phyloP scores from a whole-genome alignment of 805 yeast genomes.

The Cyberlindnera veronae region DNA sequence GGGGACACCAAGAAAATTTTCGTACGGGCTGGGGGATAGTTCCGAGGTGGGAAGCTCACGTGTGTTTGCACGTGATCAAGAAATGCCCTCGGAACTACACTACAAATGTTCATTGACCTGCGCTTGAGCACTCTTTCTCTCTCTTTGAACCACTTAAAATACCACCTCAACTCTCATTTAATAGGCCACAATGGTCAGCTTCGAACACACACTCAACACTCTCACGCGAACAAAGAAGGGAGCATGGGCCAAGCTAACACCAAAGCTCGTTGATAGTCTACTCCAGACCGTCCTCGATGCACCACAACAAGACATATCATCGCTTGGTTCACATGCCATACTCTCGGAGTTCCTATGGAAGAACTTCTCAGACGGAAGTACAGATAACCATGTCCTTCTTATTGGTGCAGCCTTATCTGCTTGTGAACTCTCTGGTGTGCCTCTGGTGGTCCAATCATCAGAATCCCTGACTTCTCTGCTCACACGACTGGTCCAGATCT shows the following conservation, averaged over 20 bases:
- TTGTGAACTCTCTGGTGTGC: background rate
- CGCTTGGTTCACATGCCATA: background rate
- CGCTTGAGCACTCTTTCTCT: no score
- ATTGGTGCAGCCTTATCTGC: conserved; percentile 1
- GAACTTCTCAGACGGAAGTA: conserved; percentile 1
- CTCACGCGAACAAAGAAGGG: conserved; percentile 2
- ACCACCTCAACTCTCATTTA: no score
- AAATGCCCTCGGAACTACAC: no score
- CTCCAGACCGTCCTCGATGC: background rate
- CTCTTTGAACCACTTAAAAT: no score
- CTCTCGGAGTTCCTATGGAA: conserved; percentile 3
- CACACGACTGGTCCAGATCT: conserved; percentile 18
- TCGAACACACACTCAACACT: background rate
- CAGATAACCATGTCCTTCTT: conserved; percentile 12
- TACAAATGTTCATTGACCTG: no score
- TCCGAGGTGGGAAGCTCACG: no score
- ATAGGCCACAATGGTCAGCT: no score
- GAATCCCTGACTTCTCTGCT: conserved; percentile 10
- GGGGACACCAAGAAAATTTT: no score
- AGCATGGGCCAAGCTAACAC: conserved; percentile 3
- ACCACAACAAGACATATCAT: background rate
- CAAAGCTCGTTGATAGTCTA: conserved; percentile 3
- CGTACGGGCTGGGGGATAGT: no score
- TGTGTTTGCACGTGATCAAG: no score
- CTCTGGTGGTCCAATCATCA: background rate